phyloP scores from a whole-genome alignment of 768 basidiomycete species.

The Tylopilus sp. region DNA sequence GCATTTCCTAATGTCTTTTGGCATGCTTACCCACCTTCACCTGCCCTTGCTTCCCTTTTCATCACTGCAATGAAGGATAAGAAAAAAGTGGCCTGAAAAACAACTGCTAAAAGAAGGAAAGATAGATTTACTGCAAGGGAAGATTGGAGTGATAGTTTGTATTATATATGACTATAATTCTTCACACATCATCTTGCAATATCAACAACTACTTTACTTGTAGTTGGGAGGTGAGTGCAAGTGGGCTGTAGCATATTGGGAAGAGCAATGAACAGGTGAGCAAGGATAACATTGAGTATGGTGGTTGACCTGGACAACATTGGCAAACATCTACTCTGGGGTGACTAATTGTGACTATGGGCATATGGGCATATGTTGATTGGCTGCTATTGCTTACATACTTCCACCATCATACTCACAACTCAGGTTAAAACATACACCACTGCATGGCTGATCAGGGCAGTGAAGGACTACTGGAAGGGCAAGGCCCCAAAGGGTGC shows the following conservation, averaged over 20 bases:
- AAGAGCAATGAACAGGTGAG: constrained; percentile 13
- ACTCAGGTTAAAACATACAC: constrained; percentile 59
- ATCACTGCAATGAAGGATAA: too few species aligned
- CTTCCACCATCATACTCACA: constrained; percentile 26
- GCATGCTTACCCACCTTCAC: too few species aligned
- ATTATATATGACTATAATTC: too few species aligned
- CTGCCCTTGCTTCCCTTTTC: too few species aligned
- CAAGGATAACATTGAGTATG: constrained; percentile 21
- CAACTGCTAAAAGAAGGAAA: too few species aligned
- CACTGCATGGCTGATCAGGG: constrained; percentile 71
- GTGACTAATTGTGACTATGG: constrained; percentile 19
- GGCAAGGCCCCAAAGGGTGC: constrained; percentile 84
- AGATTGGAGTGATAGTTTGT: too few species aligned
- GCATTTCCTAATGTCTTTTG: too few species aligned
- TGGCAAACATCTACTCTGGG: neutral
- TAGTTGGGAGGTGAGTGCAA: constrained; percentile 16
- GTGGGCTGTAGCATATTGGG: neutral
- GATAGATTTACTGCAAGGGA: too few species aligned
- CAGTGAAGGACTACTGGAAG: constrained; percentile 85
- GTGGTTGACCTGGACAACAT: neutral
- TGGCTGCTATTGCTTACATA: constrained; percentile 12
- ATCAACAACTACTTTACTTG: too few species aligned
- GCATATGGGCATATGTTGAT: constrained; percentile 4
- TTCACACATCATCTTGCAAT: too few species aligned
- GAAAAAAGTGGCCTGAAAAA: too few species aligned